Percentiles rank a stretch among this genome's conserved stretches.
Evolutionary conservation across 108 stramenopile genomes (phyloP).

Genomic region (Skeletonema potamos): DNA sequence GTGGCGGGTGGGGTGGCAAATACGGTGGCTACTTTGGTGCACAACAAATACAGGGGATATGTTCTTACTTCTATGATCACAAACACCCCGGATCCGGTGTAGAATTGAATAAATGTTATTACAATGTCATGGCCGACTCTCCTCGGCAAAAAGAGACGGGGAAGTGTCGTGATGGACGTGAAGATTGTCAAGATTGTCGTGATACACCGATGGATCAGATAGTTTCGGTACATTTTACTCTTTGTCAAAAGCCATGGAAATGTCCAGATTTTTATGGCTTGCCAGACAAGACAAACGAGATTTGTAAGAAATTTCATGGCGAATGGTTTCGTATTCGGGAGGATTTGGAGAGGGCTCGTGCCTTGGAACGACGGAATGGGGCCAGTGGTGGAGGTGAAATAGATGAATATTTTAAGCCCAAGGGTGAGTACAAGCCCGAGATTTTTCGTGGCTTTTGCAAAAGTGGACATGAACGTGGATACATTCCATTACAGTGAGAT

Average conservation of each 20-base stretch:
- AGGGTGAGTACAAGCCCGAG: conserved; percentile 30
- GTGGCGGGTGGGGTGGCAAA: conserved; percentile 53
- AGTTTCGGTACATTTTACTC: conserved; percentile 86
- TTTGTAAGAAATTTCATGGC: conserved; percentile 40
- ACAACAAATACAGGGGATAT: conserved; percentile 69
- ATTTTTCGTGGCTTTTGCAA: conserved; percentile 51
- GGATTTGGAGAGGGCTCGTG: conserved; percentile 29
- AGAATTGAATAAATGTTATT: conserved; percentile 86
- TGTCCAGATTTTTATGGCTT: conserved; percentile 41
- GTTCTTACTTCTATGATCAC: conserved; percentile 84
- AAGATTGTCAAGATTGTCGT: conserved; percentile 75
- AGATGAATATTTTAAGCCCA: conserved; percentile 3
- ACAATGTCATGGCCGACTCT: conserved; percentile 92
- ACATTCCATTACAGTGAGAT: conserved; percentile 27
- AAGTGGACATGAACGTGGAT: conserved; percentile 23
- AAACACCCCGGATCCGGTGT: conserved; percentile 58
- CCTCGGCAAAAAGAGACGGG: conserved; percentile 48
- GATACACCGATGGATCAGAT: conserved; percentile 48
- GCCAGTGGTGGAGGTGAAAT: not conserved
- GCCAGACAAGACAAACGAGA: not conserved
- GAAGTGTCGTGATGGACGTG: conserved; percentile 48
- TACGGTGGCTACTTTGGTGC: conserved; percentile 65
- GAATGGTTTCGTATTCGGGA: conserved; percentile 49
- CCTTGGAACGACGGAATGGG: not conserved
- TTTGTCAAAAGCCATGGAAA: conserved; percentile 91